Base-by-base conservation (phyloP, 768 basidiomycete species). In the Terana coerulea region DNA sequence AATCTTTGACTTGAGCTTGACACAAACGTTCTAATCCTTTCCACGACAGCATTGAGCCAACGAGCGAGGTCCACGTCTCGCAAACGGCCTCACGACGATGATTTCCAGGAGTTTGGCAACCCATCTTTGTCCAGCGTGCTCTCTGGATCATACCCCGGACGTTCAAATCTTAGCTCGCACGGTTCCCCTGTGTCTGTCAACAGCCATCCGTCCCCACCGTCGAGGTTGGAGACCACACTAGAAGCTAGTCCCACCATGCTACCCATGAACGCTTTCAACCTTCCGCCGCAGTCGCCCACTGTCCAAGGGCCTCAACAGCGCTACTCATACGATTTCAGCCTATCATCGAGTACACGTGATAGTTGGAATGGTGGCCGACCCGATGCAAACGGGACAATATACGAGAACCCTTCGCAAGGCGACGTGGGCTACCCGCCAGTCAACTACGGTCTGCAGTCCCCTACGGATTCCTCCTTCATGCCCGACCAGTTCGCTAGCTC, bases 31-130 rank as follows among this genome's bases (percentile, higher is more conserved):
- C 17, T 48, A n/a, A n/a, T 31, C 51, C n/a, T 26, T 14, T n/a
- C 14, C 19, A 7, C 35, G 14, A 17, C 42, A 57, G 55, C 55
- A 12, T 25, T 57, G 5, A 57, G 55, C 29, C 80, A 83, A 57
- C 77, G 88, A 54, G 86, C 88, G 39, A 75, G 88, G 57, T 91
- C 88, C 36, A 77, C 84, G 1, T 90, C 88, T 34, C 83, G 88
- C 42, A 82, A 80, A 65, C 81, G 88, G 31, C 84, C 80, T 14
- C 81, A 74, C 51, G 86, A 88, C 58, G 88, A 89, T 54, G 74
- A 74, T 31, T 81, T 83, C 33, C 58, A 56, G 48, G 64, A 65
- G 19, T 45, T 49, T 43, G 52, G 44, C 33, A 49, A 51, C 26
- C 51, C 51, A 10, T 43, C 57, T 22, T 33, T 64, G 36, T 58